Base-by-base conservation (phyloP, 2,329 filamentous ascomycete species). In the Dendrostoma leiphaemia region DNA sequence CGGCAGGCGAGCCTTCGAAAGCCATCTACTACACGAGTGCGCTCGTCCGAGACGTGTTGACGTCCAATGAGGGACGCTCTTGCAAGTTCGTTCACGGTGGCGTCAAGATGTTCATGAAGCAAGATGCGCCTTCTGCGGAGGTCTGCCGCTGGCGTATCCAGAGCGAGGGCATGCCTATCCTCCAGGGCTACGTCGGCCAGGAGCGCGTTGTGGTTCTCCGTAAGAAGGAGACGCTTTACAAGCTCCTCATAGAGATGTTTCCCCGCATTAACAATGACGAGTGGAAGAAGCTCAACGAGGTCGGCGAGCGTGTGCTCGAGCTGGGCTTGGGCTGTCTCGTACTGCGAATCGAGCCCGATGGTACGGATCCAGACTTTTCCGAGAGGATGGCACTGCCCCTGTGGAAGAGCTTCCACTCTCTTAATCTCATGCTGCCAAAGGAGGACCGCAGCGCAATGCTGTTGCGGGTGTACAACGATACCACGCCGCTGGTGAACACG, bases 91-190 rank as follows among this genome's bases (percentile, higher is more conserved):
- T 99, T 47, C 94, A 99, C 72, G 93, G 89, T 48, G 94, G 94
- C 60, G 92, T 99, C 31, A 96, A 96, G 75, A 97, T 97, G 91
- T 99, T 96, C 69, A 94, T 97, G 78, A 96, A 96, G 77, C 93
- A 97, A 71, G 91, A 97, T 66, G 88, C 90, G 0, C 92, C 96
- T 56, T 89, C 86, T 5, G 86, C 88, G 32, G 88, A 92, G 51
- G 88, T 94, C 31, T 96, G 92, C 75, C 83, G 88, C 55, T 99
- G 94, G 94, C 85, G 94, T 44, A 94, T 99, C 63, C 94, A 99
- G 77, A 89, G 88, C 12, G 94, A 99, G 71, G 94, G 94, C 23
- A 85, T 99, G 74, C 85, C 89, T 9, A 91, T 99, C 61, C 79
- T 97, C 32, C 89, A 96, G 67, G 89, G 90, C 24, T 97, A 95